Conservation (phyloP, 768 basidiomycete species). For the Rhizopogon salebrosus region DNA sequence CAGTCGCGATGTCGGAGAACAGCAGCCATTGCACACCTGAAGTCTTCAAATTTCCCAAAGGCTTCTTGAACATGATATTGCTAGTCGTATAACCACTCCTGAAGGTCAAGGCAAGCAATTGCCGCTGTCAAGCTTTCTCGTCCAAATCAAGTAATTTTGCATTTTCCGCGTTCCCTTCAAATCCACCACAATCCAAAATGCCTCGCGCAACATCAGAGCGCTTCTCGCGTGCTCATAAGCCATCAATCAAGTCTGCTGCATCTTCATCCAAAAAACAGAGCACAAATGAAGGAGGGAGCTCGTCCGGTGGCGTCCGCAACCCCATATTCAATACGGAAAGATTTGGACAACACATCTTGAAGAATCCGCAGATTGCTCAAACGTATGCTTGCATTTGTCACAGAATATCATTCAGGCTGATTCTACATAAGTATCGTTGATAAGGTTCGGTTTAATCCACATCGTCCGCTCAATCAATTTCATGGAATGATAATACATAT, state of each 20-base stretch:
- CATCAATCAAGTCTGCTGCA: slow-evolving; percentile 41
- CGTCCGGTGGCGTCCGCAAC: slow-evolving; percentile 54
- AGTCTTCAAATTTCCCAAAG: slow-evolving; percentile 61
- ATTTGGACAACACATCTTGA: slow-evolving; percentile 97
- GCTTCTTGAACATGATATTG: slow-evolving; percentile 75
- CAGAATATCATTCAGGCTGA: slow-evolving; percentile 9
- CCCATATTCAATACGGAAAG: slow-evolving; percentile 92
- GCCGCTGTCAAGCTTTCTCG: too few species aligned
- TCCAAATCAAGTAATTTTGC: background rate
- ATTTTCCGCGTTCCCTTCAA: background rate
- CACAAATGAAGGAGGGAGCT: slow-evolving; percentile 29
- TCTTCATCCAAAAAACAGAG: slow-evolving; percentile 39
- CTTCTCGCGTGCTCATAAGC: slow-evolving; percentile 65
- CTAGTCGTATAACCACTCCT: background rate
- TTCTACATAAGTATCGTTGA: slow-evolving; percentile 49
- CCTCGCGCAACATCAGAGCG: slow-evolving; percentile 75
- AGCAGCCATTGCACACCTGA: slow-evolving; percentile 34
- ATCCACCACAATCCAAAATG: slow-evolving; percentile 37
- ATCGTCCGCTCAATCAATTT: background rate
- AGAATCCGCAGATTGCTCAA: slow-evolving; percentile 88
- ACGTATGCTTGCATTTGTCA: slow-evolving; percentile 48
- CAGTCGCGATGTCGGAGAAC: background rate
- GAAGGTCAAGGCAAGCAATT: too few species aligned
- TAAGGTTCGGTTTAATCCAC: slow-evolving; percentile 33
- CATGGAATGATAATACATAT: background rate